Evolutionary conservation across 169 alveolate genomes (phyloP).

Genomic region (Eimeria maxima): DNA sequence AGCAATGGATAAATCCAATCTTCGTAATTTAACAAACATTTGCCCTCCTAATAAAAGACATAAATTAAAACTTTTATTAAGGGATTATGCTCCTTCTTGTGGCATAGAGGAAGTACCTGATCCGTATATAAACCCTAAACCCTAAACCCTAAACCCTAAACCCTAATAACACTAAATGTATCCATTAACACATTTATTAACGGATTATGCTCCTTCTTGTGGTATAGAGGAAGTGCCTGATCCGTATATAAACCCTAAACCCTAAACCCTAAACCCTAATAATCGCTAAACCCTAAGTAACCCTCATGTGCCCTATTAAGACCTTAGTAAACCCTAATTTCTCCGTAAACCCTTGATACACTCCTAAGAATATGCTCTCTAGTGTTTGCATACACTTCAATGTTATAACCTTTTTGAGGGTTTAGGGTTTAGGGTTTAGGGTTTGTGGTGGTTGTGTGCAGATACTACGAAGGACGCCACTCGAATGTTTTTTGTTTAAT

Average conservation of each 20-base stretch:
- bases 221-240: no score
- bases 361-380: background rate
- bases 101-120: slow-evolving; percentile 53
- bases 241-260: no score
- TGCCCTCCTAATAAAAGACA: slow-evolving; percentile 28
- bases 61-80: background rate
- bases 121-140: no score
- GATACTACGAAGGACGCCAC: slow-evolving; percentile 71
- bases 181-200: no score
- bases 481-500: slow-evolving; percentile 3
- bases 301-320: no score
- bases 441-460: background rate
- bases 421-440: background rate
- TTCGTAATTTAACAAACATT: background rate
- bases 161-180: no score
- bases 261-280: background rate
- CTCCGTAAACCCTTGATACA: background rate
- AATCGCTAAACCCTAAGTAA: background rate
- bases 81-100: slow-evolving; percentile 49
- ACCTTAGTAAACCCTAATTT: background rate
- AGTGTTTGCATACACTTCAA: background rate
- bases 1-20: slow-evolving; percentile 41
- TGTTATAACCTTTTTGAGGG: background rate
- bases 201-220: no score
- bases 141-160: slow-evolving; percentile 26